Conservation (phyloP, 352 stramenopile species). For the Pythium vanterpoolii region DNA sequence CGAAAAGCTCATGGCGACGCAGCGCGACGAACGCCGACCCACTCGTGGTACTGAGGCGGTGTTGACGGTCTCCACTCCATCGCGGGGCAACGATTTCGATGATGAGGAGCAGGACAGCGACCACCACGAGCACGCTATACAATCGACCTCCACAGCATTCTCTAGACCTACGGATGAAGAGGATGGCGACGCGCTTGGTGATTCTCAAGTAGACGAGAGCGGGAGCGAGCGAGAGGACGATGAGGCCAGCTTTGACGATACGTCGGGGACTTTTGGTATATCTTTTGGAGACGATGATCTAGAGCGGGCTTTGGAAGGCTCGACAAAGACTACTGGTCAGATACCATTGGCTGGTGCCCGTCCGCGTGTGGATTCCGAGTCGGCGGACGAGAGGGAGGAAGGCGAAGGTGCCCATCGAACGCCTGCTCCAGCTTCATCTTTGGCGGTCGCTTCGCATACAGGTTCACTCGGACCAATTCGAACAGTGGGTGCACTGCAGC, state of each 20-base stretch:
- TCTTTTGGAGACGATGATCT: constrained; percentile 20
- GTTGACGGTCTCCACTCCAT: not conserved
- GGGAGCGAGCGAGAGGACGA: not conserved
- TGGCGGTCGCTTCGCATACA: not conserved
- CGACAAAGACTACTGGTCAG: not conserved
- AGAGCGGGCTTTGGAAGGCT: constrained; percentile 5
- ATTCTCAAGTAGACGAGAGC: not conserved
- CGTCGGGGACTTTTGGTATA: constrained; percentile 11
- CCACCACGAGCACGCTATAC: too few relatives aligned
- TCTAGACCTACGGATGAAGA: not conserved
- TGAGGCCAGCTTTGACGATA: constrained; percentile 6
- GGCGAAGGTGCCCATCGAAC: not conserved
- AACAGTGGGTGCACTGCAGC: constrained; percentile 10
- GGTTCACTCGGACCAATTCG: not conserved
- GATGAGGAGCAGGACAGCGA: not conserved
- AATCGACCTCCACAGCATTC: not conserved
- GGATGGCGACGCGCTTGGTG: not conserved
- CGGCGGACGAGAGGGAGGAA: constrained; percentile 9
- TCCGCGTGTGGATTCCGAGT: not conserved
- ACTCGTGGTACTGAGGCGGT: not conserved
- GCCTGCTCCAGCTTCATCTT: not conserved
- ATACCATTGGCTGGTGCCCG: not conserved
- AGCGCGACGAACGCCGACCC: constrained; percentile 5
- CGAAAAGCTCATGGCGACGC: constrained; percentile 21
- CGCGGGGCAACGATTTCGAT: not conserved